These are phyloP conservation scores for Rhodomyrtus psidioides DNA, from an alignment of 441 rosid species.

Conservation along the genomic window DNA sequence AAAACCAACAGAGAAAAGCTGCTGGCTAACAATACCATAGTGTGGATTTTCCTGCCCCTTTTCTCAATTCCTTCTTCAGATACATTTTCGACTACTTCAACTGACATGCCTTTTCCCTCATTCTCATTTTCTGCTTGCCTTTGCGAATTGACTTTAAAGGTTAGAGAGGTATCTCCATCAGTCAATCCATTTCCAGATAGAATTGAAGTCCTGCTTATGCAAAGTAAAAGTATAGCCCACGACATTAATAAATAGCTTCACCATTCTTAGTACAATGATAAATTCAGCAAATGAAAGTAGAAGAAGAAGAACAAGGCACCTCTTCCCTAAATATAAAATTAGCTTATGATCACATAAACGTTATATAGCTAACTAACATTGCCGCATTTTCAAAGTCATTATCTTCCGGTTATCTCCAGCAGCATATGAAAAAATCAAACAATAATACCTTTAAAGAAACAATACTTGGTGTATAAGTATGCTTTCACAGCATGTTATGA, in stretches of 20 bases:
- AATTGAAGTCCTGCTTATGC: constrained; percentile 26
- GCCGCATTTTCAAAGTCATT: background rate
- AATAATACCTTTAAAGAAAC: background rate
- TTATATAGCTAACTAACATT: background rate
- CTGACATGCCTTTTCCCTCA: constrained; percentile 11
- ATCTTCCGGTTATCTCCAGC: background rate
- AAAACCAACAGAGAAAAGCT: background rate
- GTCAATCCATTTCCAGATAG: constrained; percentile 19
- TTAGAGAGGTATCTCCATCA: constrained; percentile 10
- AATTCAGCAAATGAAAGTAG: background rate
- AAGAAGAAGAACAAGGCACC: background rate
- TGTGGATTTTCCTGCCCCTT: constrained; percentile 1
- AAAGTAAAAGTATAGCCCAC: constrained; percentile 8
- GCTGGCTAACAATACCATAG: constrained; percentile 15
- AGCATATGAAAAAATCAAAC: background rate
- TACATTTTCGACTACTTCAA: constrained; percentile 11
- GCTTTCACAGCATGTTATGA: background rate
- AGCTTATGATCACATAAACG: background rate
- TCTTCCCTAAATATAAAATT: background rate
- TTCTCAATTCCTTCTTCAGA: constrained; percentile 21
- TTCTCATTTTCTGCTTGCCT: constrained; percentile 19
- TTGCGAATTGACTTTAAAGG: background rate
- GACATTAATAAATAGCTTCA: background rate
- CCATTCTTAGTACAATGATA: background rate
- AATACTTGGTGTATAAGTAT: background rate